These are phyloP conservation scores for Pleurotus ostreatus DNA, from an alignment of 768 basidiomycete species.

Conservation along the genomic window DNA sequence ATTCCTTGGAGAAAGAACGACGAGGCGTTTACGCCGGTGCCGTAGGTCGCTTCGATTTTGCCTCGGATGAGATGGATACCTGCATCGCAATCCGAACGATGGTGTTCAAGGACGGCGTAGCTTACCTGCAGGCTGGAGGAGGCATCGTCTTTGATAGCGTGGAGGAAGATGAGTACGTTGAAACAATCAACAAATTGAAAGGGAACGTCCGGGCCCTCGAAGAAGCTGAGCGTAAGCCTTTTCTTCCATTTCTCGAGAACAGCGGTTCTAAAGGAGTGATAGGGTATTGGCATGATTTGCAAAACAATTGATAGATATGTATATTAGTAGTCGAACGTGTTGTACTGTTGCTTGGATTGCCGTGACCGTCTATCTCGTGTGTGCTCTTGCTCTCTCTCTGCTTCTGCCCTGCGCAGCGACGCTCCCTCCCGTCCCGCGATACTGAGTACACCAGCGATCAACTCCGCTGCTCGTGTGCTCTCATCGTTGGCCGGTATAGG, in stretches of 20 bases:
- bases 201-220: conserved; percentile 85
- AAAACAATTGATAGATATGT: conserved; percentile 30
- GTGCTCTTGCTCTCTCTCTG: conserved; percentile 10
- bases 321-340: conserved; percentile 13
- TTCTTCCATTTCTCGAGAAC: neutral
- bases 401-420: conserved; percentile 36
- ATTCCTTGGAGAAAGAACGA: conserved; percentile 80
- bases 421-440: conserved; percentile 80
- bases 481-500: conserved; percentile 99
- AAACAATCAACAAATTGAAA: conserved; percentile 92
- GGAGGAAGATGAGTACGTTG: conserved; percentile 95
- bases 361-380: conserved; percentile 11
- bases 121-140: conserved; percentile 93
- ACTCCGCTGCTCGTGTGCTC: conserved; percentile 83
- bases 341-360: conserved; percentile 10
- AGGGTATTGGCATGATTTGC: conserved; percentile 74
- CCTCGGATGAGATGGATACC: conserved; percentile 92
- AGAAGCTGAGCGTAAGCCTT: conserved; percentile 77
- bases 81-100: conserved; percentile 99
- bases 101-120: conserved; percentile 90
- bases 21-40: conserved; percentile 96
- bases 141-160: conserved; percentile 97
- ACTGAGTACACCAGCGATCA: conserved; percentile 86
- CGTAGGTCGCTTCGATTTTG: conserved; percentile 97
- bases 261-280: neutral